Evolutionary conservation across 2,329 filamentous ascomycete species (phyloP), one percentile per base, ranked within the genome.

Genomic region (Ophiostoma sp.): DNA sequence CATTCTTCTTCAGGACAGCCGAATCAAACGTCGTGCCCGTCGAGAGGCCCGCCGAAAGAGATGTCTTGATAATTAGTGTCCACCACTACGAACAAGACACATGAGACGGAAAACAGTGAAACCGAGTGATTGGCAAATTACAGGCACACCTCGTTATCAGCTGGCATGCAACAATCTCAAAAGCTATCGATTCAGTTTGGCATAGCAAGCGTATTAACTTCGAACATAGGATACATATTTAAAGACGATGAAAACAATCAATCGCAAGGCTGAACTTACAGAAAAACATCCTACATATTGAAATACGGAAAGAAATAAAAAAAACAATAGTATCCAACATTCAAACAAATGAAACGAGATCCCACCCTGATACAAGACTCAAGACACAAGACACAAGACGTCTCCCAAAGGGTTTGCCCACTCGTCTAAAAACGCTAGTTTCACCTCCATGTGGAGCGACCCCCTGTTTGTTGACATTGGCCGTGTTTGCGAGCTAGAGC

Each of bases 301-400:
- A 62, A 68, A 44, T 27, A 67, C 58, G 27, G 68, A 67, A 68
- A 40, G 67, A 67, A 68, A 64, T 65, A 58, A n/a, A 70, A 70
- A 69, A 71, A 60, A 71, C 36, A 67, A 67, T n/a, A 70, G 42
- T 66, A 62, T 45, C 58, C 60, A 64, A 66, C 16, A 66, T 9
- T 36, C 38, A 36, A 47, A 44, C 18, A 55, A 69, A 52, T 66
- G 65, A 49, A 63, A 16, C 45, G 55, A 66, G 45, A 63, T 36
- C 38, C 44, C 36, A 44, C 9, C 42, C 62, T 27, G 49, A 14
- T 49, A 64, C 52, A 62, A 55, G 62, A 45, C 65, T 27, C 49
- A 11, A n/a, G 49, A 55, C 18, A 27, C 27, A 27, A 55, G 62
- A 45, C 65, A 44, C 49, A 11, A n/a, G 49, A 55, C 18, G 18